Evolutionary conservation across 1,284 basidiomycete species (phyloP).

Genomic region (Puccinia polysora): DNA sequence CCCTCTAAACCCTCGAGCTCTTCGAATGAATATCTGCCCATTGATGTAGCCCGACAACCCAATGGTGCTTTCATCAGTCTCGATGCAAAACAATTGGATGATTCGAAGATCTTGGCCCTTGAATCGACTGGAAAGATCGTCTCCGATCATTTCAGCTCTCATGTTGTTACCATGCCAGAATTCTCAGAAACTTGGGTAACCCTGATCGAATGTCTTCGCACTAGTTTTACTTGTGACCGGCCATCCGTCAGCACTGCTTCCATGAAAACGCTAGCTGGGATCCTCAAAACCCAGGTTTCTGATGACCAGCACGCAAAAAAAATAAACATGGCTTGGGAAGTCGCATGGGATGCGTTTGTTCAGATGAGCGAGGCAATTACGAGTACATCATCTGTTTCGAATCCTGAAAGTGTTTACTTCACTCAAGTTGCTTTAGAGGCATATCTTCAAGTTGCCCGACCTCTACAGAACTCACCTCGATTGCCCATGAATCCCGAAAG

Average conservation of each 20-base stretch:
- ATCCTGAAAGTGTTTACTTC: slow-evolving; percentile 54
- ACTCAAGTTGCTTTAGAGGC: slow-evolving; percentile 83
- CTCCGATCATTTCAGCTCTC: slow-evolving; percentile 68
- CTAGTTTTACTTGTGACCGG: slow-evolving; percentile 66
- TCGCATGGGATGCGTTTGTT: slow-evolving; percentile 37
- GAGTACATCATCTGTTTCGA: slow-evolving; percentile 52
- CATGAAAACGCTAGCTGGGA: slow-evolving; percentile 72
- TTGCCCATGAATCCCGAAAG: slow-evolving; percentile 65
- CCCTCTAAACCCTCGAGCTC: slow-evolving; percentile 12
- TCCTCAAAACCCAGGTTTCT: slow-evolving; percentile 55
- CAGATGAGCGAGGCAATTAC: slow-evolving; percentile 45
- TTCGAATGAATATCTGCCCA: slow-evolving; percentile 44
- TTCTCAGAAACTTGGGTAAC: slow-evolving; percentile 68
- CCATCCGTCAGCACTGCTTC: slow-evolving; percentile 70
- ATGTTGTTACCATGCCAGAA: slow-evolving; percentile 67
- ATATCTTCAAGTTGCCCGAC: slow-evolving; percentile 65
- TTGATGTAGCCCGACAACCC: slow-evolving; percentile 24
- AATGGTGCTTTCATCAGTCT: slow-evolving; percentile 46
- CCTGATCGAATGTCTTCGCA: slow-evolving; percentile 66
- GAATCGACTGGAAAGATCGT: slow-evolving; percentile 79
- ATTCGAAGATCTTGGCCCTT: slow-evolving; percentile 78
- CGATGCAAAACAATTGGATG: slow-evolving; percentile 63
- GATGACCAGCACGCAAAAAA: slow-evolving; percentile 48
- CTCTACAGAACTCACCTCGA: slow-evolving; percentile 48
- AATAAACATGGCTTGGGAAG: slow-evolving; percentile 16